These are phyloP conservation scores for Apostasia shenzhenica DNA, from an alignment of 106 monocot species.

Conservation along the genomic window DNA sequence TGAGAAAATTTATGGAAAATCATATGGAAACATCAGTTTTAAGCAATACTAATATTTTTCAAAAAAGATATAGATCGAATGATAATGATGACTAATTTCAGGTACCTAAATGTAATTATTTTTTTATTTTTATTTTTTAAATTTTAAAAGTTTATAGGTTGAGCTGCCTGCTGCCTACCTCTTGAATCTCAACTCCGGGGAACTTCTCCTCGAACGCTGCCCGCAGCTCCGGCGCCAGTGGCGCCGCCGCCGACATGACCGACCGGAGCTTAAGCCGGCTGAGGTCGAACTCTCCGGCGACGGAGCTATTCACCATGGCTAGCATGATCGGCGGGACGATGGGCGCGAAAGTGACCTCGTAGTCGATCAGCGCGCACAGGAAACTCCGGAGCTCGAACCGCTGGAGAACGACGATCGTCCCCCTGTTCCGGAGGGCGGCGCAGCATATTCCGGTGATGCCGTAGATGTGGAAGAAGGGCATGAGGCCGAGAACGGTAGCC, in stretches of 20 bases:
- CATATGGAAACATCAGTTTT: too few relatives aligned
- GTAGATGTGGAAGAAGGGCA: conserved; percentile 97
- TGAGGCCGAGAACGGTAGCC: conserved; percentile 59
- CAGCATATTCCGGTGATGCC: conserved; percentile 95
- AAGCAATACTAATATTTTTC: too few relatives aligned
- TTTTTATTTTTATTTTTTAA: too few relatives aligned
- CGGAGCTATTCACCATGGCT: conserved; percentile 80
- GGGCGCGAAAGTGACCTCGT: conserved; percentile 79
- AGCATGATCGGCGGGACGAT: conserved; percentile 97
- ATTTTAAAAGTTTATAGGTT: too few relatives aligned
- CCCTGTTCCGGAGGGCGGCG: conserved; percentile 63
- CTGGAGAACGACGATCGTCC: conserved; percentile 82
- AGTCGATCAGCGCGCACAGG: conserved; percentile 43
- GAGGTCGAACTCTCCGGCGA: conserved; percentile 55
- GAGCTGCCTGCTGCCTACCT: conserved; percentile 21
- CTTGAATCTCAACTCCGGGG: conserved; percentile 59
- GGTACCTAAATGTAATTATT: too few relatives aligned
- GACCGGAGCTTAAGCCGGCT: conserved; percentile 47
- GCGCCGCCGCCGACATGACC: conserved; percentile 88
- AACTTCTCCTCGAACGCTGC: conserved; percentile 74
- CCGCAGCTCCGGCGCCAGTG: conserved; percentile 71
- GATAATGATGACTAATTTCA: too few relatives aligned
- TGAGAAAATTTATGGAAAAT: too few relatives aligned
- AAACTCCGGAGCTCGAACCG: conserved; percentile 61
- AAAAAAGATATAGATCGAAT: too few relatives aligned